These are phyloP conservation scores for Paracorniculantispora psalliotae DNA, from an alignment of 2,329 filamentous ascomycete genomes.

Conservation along the genomic window DNA sequence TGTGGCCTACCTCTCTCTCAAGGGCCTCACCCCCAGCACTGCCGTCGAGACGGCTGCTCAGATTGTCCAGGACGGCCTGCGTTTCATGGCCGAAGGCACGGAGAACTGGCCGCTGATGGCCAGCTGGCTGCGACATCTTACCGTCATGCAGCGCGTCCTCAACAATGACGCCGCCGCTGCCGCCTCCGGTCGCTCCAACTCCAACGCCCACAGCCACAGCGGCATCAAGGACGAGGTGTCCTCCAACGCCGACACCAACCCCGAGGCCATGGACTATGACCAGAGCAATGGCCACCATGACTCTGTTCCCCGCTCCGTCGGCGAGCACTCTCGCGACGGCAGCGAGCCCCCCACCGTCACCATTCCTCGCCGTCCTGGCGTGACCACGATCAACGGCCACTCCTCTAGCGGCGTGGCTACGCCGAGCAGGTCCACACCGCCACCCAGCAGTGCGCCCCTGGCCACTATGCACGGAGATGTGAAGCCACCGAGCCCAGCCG, in stretches of 20 bases:
- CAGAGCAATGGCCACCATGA: slow-evolving; percentile 31
- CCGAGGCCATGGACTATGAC: slow-evolving; percentile 55
- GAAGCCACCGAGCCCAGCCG: slow-evolving; percentile 34
- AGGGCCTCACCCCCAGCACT: slow-evolving; percentile 52
- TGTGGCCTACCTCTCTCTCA: slow-evolving; percentile 57
- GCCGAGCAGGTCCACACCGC: slow-evolving; percentile 13
- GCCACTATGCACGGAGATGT: slow-evolving; percentile 25
- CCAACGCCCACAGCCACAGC: slow-evolving; percentile 24
- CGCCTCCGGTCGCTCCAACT: slow-evolving; percentile 30
- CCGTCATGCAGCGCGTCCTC: slow-evolving; percentile 57
- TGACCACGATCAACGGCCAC: slow-evolving; percentile 56
- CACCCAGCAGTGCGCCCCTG: slow-evolving; percentile 14
- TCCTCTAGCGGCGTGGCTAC: slow-evolving; percentile 38
- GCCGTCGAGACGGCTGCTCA: slow-evolving; percentile 52
- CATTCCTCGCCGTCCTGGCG: slow-evolving; percentile 45
- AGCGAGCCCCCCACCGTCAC: slow-evolving; percentile 46
- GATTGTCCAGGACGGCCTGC: slow-evolving; percentile 54
- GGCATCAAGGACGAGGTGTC: slow-evolving; percentile 49
- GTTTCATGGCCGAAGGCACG: slow-evolving; percentile 54
- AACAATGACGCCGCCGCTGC: slow-evolving; percentile 46
- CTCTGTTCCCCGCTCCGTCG: slow-evolving; percentile 30
- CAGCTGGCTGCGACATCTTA: slow-evolving; percentile 56
- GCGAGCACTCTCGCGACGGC: slow-evolving; percentile 40
- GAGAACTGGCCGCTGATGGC: slow-evolving; percentile 56
- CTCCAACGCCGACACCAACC: slow-evolving; percentile 51